Percentiles rank a stretch among this genome's conserved stretches.
Conservation (phyloP, 2,329 filamentous ascomycete species). For the Penicillium freii region DNA sequence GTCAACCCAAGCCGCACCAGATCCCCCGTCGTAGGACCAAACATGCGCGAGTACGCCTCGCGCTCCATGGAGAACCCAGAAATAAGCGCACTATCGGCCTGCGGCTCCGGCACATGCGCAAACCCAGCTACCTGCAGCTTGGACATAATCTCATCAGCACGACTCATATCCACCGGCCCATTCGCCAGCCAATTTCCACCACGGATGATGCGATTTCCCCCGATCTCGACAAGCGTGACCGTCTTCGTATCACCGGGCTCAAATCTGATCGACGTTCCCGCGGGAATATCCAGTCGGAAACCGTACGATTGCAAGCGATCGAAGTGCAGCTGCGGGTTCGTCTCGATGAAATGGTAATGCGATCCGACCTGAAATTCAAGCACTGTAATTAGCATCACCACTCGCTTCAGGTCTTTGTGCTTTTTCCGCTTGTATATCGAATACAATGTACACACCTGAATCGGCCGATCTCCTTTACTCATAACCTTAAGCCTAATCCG, state of each 20-base stretch:
- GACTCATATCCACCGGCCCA: conserved; percentile 65
- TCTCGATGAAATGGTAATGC: conserved; percentile 94
- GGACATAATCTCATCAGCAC: conserved; percentile 64
- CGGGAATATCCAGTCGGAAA: conserved; percentile 82
- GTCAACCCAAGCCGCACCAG: conserved; percentile 77
- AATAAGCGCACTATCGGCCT: conserved; percentile 54
- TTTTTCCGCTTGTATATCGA: neutral
- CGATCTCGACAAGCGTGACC: conserved; percentile 85
- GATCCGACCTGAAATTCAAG: conserved; percentile 65
- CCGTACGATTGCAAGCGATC: conserved; percentile 81
- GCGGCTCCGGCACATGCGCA: conserved; percentile 69
- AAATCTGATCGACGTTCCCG: conserved; percentile 88
- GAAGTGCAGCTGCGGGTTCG: conserved; percentile 86
- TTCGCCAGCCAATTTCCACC: conserved; percentile 80
- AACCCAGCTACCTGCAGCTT: conserved; percentile 72
- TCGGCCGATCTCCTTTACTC: conserved; percentile 82
- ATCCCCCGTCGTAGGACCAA: conserved; percentile 88
- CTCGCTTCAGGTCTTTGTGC: neutral
- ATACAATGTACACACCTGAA: conserved; percentile 61
- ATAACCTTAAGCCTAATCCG: conserved; percentile 74
- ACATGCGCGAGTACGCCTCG: conserved; percentile 80
- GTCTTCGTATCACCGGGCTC: conserved; percentile 92
- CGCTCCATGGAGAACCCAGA: conserved; percentile 70
- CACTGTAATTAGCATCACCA: neutral
- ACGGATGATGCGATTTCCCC: conserved; percentile 72